A percentile compares a stretch with the other conserved stretches of the same genome.
These are phyloP conservation scores for Rhodosporidiobolus odoratus DNA, from an alignment of 768 basidiomycete genomes.

Conservation along the genomic window DNA sequence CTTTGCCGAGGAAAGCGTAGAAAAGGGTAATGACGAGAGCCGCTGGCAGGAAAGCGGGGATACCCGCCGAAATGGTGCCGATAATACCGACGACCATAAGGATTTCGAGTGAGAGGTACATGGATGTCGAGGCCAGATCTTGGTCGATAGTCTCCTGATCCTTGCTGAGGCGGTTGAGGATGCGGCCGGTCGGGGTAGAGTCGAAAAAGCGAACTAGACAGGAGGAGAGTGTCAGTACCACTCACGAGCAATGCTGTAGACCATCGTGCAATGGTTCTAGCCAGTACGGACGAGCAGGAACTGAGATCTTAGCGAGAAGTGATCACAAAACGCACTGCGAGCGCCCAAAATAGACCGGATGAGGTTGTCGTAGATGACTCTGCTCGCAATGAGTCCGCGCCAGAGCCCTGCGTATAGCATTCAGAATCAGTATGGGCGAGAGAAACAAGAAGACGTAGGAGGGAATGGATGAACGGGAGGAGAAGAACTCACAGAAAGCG, in stretches of 20 bases:
- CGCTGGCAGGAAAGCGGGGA: slow-evolving; percentile 46
- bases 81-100: slow-evolving; percentile 45
- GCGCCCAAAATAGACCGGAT: slow-evolving; percentile 46
- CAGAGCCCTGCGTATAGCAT: slow-evolving; percentile 4
- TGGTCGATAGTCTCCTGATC: slow-evolving; percentile 46
- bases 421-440: not conserved
- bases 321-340: slow-evolving; percentile 8
- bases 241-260: not conserved
- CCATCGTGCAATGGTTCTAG: too few species aligned
- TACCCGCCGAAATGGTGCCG: slow-evolving; percentile 44
- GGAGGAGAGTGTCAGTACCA: not conserved
- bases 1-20: slow-evolving; percentile 45
- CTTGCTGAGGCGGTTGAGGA: slow-evolving; percentile 48
- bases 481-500: slow-evolving; percentile 19
- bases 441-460: not conserved
- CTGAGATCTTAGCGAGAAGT: too few species aligned
- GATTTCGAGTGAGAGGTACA: slow-evolving; percentile 36
- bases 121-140: slow-evolving; percentile 20
- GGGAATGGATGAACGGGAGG: not conserved
- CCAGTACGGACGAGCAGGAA: too few species aligned
- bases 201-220: slow-evolving; percentile 38
- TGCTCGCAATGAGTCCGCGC: slow-evolving; percentile 31
- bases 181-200: slow-evolving; percentile 45
- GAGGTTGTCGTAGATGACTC: slow-evolving; percentile 43
- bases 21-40: slow-evolving; percentile 43